Percentiles rank a stretch among this genome's conserved stretches.
These are phyloP conservation scores for Monosporascus sp. DNA, from an alignment of 2,329 filamentous ascomycete species.

Conservation along the genomic window DNA sequence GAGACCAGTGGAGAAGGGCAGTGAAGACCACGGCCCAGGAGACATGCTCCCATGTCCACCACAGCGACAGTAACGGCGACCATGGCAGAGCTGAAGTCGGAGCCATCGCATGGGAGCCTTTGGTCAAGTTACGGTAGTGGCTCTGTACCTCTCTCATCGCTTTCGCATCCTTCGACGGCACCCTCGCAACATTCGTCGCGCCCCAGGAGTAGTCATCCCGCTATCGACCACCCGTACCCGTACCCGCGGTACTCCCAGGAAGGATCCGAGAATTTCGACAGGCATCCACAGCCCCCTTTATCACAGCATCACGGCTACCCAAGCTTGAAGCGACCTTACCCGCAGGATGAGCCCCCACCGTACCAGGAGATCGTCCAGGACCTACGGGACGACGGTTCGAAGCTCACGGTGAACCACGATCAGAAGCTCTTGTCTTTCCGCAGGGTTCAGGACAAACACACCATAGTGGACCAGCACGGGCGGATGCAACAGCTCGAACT, in stretches of 20 bases:
- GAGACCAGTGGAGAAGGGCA: not conserved
- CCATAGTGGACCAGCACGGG: constrained; percentile 54
- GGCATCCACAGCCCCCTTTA: constrained; percentile 43
- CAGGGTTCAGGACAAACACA: constrained; percentile 53
- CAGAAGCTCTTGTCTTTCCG: constrained; percentile 57
- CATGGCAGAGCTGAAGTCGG: constrained; percentile 60
- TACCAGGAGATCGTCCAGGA: constrained; percentile 60
- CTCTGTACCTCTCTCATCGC: constrained; percentile 47
- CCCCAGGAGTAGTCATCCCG: constrained; percentile 44
- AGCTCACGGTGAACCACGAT: constrained; percentile 54
- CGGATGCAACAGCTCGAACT: constrained; percentile 57
- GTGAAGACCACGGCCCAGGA: constrained; percentile 12
- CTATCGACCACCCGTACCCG: constrained; percentile 47
- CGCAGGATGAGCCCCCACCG: constrained; percentile 48
- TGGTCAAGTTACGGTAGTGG: constrained; percentile 52
- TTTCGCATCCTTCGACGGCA: constrained; percentile 39
- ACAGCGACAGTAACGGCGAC: constrained; percentile 55
- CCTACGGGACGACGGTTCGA: constrained; percentile 52
- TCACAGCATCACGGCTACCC: constrained; percentile 48
- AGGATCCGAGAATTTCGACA: constrained; percentile 49
- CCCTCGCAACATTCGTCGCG: constrained; percentile 43
- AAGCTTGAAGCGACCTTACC: constrained; percentile 53
- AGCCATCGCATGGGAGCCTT: constrained; percentile 51
- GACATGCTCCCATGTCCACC: constrained; percentile 57
- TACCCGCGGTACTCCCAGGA: constrained; percentile 52